Percentiles rank a stretch among this genome's conserved stretches.
These are phyloP conservation scores for Zygosaccharomyces siamensis DNA, from an alignment of 805 yeast genomes.

Conservation along the genomic window DNA sequence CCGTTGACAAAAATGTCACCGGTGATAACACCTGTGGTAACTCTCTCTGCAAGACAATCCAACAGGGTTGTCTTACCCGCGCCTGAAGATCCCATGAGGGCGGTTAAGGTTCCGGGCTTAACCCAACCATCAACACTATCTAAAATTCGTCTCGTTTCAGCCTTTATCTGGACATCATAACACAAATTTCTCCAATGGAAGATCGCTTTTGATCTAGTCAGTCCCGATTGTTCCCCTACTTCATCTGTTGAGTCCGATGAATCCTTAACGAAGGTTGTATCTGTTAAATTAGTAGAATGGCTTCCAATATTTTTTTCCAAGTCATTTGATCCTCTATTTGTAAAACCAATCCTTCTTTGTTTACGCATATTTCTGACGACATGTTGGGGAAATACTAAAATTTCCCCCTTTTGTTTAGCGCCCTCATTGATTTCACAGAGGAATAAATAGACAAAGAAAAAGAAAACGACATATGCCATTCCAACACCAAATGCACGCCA, in stretches of 20 bases:
- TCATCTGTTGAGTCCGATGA: constrained; percentile 14
- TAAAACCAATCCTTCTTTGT: constrained; percentile 28
- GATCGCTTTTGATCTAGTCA: constrained; percentile 41
- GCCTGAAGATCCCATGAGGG: constrained; percentile 73
- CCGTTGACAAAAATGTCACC: constrained; percentile 69
- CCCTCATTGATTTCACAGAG: constrained; percentile 56
- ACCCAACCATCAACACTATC: constrained; percentile 76
- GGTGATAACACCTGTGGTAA: constrained; percentile 64
- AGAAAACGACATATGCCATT: constrained; percentile 50
- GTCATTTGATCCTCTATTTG: constrained; percentile 25
- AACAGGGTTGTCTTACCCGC: constrained; percentile 76
- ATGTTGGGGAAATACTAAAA: constrained; percentile 52
- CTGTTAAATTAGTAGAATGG: constrained; percentile 15
- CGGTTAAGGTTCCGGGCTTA: constrained; percentile 76
- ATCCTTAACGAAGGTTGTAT: constrained; percentile 26
- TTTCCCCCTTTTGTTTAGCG: constrained; percentile 68
- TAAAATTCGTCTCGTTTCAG: constrained; percentile 55
- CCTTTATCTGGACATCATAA: constrained; percentile 61
- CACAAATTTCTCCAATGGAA: constrained; percentile 77
- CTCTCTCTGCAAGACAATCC: constrained; percentile 66
- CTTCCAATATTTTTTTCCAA: constrained; percentile 21
- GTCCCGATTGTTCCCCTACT: constrained; percentile 26
- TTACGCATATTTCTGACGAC: constrained; percentile 46
- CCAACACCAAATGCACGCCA: constrained; percentile 67
- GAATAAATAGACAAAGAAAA: constrained; percentile 48